These are phyloP conservation scores for Gentiana macrophylla DNA, from an alignment of 257 asterid genomes.

Conservation along the genomic window DNA sequence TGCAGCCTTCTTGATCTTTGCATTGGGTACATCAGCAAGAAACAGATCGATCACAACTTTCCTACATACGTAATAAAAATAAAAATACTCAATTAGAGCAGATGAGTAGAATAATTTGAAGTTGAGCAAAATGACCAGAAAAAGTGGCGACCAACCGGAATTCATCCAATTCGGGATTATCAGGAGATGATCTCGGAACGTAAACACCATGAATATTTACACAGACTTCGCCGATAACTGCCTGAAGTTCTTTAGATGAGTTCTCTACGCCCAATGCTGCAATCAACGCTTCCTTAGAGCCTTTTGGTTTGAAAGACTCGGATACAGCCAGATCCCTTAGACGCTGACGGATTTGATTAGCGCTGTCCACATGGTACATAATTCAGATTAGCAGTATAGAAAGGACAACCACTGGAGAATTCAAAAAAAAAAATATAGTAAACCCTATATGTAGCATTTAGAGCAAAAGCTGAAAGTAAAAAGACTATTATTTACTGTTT, in stretches of 20 bases:
- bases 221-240: constrained; percentile 51
- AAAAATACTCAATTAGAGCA: neutral
- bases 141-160: constrained; percentile 40
- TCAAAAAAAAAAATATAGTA: neutral
- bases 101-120: constrained; percentile 4
- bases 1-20: constrained; percentile 62
- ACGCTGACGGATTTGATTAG: constrained; percentile 51
- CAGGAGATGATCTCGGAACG: constrained; percentile 69
- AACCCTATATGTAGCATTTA: neutral
- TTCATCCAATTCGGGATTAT: constrained; percentile 49
- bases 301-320: constrained; percentile 37
- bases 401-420: neutral
- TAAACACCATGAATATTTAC: constrained; percentile 68
- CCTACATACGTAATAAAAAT: constrained; percentile 26
- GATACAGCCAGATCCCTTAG: constrained; percentile 51
- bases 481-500: neutral
- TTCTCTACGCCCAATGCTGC: constrained; percentile 49
- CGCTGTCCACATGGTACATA: constrained; percentile 28
- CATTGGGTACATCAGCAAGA: constrained; percentile 59
- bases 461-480: neutral
- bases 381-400: neutral
- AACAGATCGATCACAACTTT: constrained; percentile 64
- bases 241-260: constrained; percentile 50
- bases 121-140: neutral
- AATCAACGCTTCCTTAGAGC: constrained; percentile 39